A percentile compares a stretch with the other conserved stretches of the same genome.
phyloP scores from a whole-genome alignment of 768 basidiomycete species.

The Tulasnella sp. region DNA sequence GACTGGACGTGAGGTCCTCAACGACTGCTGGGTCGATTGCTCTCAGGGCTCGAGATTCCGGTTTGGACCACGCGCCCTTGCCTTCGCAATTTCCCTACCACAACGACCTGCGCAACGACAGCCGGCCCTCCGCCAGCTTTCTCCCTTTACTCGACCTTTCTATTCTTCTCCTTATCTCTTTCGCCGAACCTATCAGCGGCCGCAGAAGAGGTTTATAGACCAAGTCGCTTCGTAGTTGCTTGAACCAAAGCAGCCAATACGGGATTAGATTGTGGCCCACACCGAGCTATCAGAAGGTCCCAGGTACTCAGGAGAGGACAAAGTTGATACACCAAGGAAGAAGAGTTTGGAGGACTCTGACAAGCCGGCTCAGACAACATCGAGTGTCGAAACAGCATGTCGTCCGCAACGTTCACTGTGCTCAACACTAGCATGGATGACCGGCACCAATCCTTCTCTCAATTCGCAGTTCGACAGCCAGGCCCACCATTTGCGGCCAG shows the following conservation, averaged over 20 bases:
- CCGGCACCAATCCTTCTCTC: neutral
- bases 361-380: neutral
- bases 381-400: too few species aligned
- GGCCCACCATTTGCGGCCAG: neutral
- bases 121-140: too few species aligned
- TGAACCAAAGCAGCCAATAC: too few species aligned
- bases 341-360: neutral
- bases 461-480: neutral
- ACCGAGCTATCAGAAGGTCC: neutral
- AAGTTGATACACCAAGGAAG: too few species aligned
- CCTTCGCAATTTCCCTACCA: neutral
- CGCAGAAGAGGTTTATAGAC: too few species aligned
- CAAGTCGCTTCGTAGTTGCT: too few species aligned
- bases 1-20: neutral
- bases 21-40: neutral
- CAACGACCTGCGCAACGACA: neutral
- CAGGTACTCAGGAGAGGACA: neutral
- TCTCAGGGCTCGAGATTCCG: neutral
- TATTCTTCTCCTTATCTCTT: too few species aligned
- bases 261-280: neutral
- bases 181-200: too few species aligned
- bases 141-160: too few species aligned
- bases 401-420: neutral
- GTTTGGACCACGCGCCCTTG: neutral
- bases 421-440: neutral